Conservation (phyloP, 345 rosid genomes). For the Salix viminalis region DNA sequence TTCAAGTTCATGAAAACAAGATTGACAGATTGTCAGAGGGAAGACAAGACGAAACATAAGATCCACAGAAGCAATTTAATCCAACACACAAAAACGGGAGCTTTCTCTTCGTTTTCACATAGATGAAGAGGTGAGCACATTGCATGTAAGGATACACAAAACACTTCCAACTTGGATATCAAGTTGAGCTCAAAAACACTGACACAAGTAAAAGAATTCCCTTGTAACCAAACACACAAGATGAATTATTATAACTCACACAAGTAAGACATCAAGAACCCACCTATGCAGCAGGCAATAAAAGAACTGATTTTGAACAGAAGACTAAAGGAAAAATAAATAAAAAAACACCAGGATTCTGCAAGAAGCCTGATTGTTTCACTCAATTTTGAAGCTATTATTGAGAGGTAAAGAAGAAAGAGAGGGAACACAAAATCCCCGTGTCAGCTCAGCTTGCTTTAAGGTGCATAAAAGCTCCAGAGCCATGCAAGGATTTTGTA, state of each 20-base stretch:
- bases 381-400: not conserved
- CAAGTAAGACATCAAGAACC: constrained; percentile 23
- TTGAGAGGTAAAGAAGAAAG: constrained; percentile 6
- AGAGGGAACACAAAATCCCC: constrained; percentile 46
- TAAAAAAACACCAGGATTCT: not conserved
- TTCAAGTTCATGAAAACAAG: not conserved
- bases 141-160: constrained; percentile 17
- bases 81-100: not conserved
- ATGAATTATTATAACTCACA: not conserved
- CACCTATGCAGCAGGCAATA: constrained; percentile 25
- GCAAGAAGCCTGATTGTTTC: not conserved
- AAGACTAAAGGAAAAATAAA: constrained; percentile 19
- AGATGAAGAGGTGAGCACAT: constrained; percentile 15
- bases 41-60: constrained; percentile 5
- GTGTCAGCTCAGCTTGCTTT: constrained; percentile 65
- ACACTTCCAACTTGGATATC: not conserved
- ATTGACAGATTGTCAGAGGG: not conserved
- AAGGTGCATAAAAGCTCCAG: constrained; percentile 33
- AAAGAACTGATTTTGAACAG: constrained; percentile 7
- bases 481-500: constrained; percentile 13
- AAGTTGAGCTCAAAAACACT: not conserved
- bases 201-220: not conserved
- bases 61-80: not conserved
- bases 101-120: not conserved
- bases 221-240: not conserved